Conservation (phyloP, 2,329 filamentous ascomycete genomes). For the Talaromyces sp. region DNA sequence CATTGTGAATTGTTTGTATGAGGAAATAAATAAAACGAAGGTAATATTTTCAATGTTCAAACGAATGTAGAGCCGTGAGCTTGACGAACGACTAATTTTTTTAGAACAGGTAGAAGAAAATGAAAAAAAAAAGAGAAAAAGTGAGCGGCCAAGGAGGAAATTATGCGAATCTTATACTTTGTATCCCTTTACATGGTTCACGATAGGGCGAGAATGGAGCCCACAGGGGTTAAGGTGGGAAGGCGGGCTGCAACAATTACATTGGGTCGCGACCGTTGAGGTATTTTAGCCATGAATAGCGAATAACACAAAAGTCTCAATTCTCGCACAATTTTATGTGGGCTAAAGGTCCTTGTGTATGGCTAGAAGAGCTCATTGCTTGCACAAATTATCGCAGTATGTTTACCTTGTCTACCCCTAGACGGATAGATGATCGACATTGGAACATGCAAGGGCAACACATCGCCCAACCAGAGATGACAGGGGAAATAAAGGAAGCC, state of each 20-base stretch:
- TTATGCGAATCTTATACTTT: slow-evolving; percentile 3
- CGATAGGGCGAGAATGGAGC: slow-evolving; percentile 9
- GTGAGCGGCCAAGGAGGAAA: neutral
- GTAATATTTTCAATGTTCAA: slow-evolving; percentile 13
- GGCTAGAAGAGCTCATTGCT: too few species aligned
- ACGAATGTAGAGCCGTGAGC: slow-evolving; percentile 12
- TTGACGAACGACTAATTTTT: too few species aligned
- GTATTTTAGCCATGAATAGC: neutral
- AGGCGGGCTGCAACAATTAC: neutral
- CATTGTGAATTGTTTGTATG: slow-evolving; percentile 27
- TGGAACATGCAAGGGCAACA: slow-evolving; percentile 8
- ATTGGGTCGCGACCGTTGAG: neutral
- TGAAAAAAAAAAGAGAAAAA: slow-evolving; percentile 6
- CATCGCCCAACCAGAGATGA: neutral
- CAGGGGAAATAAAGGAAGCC: neutral
- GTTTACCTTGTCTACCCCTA: neutral
- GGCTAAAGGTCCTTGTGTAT: too few species aligned
- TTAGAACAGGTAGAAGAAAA: slow-evolving; percentile 3
- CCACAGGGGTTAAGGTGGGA: neutral
- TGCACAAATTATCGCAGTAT: neutral
- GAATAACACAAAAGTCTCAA: neutral
- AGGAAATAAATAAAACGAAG: slow-evolving; percentile 6
- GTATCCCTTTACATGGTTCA: slow-evolving; percentile 12
- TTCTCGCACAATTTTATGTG: too few species aligned
- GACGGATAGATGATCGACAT: neutral